Evolutionary conservation across 2,329 filamentous ascomycete species (phyloP).

Genomic region (Fusarium austroafricanum): DNA sequence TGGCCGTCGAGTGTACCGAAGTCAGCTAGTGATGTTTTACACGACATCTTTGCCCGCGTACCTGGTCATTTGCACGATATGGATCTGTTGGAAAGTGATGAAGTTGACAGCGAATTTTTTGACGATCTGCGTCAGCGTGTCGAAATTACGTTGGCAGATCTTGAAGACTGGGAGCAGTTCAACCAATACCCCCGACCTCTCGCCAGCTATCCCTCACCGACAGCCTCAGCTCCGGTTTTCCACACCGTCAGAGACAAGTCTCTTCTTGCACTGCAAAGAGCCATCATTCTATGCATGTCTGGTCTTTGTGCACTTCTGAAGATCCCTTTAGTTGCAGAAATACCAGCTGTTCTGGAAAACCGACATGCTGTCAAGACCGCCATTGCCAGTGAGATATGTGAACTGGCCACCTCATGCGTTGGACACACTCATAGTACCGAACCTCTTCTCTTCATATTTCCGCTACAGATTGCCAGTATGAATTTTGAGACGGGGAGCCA

Average conservation of each 20-base stretch:
- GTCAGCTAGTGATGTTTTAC: constrained; percentile 10
- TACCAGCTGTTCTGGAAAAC: background rate
- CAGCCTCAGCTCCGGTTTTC: fast-evolving
- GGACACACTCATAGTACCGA: background rate
- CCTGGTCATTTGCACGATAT: constrained; percentile 13
- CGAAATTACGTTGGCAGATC: background rate
- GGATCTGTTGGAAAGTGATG: background rate
- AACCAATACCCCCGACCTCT: constrained; percentile 4
- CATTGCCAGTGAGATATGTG: constrained; percentile 19
- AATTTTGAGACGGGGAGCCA: background rate
- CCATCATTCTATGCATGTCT: constrained; percentile 17
- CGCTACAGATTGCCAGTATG: constrained; percentile 13
- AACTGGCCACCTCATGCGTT: constrained; percentile 1
- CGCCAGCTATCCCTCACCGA: fast-evolving
- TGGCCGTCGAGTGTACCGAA: background rate
- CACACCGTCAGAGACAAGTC: background rate
- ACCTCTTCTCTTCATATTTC: constrained; percentile 17
- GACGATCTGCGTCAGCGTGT: background rate
- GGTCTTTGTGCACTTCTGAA: background rate
- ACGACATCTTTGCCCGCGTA: constrained; percentile 17
- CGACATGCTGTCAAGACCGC: background rate
- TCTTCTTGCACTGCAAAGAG: constrained; percentile 7
- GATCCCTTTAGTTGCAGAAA: background rate
- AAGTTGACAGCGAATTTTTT: background rate
- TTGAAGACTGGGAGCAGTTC: constrained; percentile 15